Conservation (phyloP, 2,329 filamentous ascomycete genomes). For the Huntiella savannae region DNA sequence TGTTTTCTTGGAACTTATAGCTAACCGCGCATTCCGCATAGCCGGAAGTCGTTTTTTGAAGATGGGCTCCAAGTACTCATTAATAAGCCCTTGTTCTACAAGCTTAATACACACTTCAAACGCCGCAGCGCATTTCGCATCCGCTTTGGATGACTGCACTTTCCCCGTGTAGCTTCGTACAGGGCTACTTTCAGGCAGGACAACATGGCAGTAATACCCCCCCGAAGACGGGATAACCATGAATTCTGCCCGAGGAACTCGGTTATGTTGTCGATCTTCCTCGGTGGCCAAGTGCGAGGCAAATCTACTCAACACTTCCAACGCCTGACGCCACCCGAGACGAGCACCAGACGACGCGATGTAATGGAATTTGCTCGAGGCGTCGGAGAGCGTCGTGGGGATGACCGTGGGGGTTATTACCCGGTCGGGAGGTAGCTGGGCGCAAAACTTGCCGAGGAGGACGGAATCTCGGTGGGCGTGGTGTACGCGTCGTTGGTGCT, state of each 20-base stretch:
- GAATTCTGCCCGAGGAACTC: constrained; percentile 33
- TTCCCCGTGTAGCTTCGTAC: constrained; percentile 46
- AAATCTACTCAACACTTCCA: constrained; percentile 55
- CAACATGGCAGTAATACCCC: constrained; percentile 57
- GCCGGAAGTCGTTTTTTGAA: constrained; percentile 52
- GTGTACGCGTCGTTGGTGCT: constrained; percentile 35
- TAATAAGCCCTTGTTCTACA: constrained; percentile 44
- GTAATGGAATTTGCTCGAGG: constrained; percentile 31
- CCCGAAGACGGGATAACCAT: constrained; percentile 35
- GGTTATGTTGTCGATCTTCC: constrained; percentile 22
- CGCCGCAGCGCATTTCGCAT: constrained; percentile 76
- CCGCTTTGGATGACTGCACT: constrained; percentile 46
- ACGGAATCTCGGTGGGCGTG: constrained; percentile 42
- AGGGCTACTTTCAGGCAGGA: constrained; percentile 57
- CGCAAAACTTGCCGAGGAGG: constrained; percentile 57
- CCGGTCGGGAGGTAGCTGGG: constrained; percentile 53
- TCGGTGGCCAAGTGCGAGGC: constrained; percentile 37
- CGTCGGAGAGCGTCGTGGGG: neutral
- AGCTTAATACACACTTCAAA: constrained; percentile 64
- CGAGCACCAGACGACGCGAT: constrained; percentile 54
- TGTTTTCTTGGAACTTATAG: constrained; percentile 60
- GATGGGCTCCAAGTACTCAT: constrained; percentile 55
- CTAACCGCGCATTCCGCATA: constrained; percentile 75
- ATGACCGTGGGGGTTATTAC: constrained; percentile 1
- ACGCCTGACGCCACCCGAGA: constrained; percentile 57